These are phyloP conservation scores for Paraphaeosphaeria minitans DNA, from an alignment of 2,329 filamentous ascomycete species.

Conservation along the genomic window DNA sequence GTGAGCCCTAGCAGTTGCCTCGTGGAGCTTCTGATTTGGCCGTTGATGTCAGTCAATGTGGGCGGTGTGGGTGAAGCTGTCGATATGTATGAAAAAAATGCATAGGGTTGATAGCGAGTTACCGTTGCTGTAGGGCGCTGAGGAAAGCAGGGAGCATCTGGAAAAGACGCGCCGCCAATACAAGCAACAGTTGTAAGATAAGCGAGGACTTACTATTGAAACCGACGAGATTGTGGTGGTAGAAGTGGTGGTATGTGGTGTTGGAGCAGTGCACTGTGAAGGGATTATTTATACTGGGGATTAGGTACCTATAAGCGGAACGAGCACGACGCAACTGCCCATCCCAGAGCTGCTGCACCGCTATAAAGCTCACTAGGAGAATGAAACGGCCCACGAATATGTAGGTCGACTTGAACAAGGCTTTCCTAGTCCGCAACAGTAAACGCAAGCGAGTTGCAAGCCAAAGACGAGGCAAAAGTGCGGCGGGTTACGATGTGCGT, in stretches of 20 bases:
- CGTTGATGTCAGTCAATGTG: background rate
- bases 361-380: background rate
- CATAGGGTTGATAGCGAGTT: background rate
- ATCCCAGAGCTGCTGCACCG: background rate
- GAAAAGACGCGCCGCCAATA: background rate
- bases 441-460: background rate
- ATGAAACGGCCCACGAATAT: background rate
- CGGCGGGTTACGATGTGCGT: background rate
- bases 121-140: background rate
- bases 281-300: background rate
- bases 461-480: background rate
- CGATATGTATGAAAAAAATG: background rate
- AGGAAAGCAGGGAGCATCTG: background rate
- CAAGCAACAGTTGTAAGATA: background rate
- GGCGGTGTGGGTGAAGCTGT: background rate
- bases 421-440: background rate
- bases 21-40: background rate
- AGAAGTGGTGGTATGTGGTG: background rate
- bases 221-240: background rate
- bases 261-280: background rate
- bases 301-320: background rate
- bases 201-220: background rate
- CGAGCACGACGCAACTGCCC: background rate
- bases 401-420: background rate
- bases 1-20: background rate